A percentile compares a stretch with the other conserved stretches of the same genome.
Evolutionary conservation across 345 rosid species (phyloP).

Genomic region (Gossypium australe): DNA sequence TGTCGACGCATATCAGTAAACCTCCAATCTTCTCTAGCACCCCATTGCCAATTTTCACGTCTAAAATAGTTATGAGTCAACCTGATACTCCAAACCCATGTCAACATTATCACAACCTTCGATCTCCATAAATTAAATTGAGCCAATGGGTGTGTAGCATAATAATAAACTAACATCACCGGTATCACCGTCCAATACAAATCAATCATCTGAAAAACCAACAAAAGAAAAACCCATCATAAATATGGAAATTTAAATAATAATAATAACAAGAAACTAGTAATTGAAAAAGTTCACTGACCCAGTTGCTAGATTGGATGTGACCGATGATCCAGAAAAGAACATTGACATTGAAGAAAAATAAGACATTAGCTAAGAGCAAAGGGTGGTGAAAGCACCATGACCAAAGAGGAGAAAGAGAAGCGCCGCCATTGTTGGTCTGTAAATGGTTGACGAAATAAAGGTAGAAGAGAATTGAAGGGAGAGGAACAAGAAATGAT

Average conservation of each 20-base stretch:
- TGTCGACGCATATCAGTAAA: constrained; percentile 71
- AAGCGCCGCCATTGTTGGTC: background rate
- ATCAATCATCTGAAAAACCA: constrained; percentile 71
- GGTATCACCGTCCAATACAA: constrained; percentile 96
- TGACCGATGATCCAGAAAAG: constrained; percentile 83
- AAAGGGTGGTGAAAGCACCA: constrained; percentile 86
- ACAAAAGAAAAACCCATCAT: background rate
- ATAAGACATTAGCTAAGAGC: constrained; percentile 63
- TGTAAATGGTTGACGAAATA: constrained; percentile 44
- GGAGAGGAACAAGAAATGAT: constrained; percentile 69
- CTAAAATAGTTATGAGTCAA: constrained; percentile 82
- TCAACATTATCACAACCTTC: constrained; percentile 42
- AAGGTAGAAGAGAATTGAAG: constrained; percentile 63
- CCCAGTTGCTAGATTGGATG: constrained; percentile 85
- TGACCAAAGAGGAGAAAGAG: constrained; percentile 40
- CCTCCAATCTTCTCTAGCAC: constrained; percentile 96
- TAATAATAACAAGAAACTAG: background rate
- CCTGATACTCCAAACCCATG: constrained; percentile 85
- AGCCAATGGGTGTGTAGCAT: constrained; percentile 60
- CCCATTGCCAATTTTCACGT: constrained; percentile 97
- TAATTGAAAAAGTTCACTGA: constrained; percentile 10
- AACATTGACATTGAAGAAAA: constrained; percentile 90
- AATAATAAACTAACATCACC: constrained; percentile 71
- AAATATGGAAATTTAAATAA: background rate
- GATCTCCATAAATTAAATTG: constrained; percentile 64